Evolutionary conservation across 306 rosid species (phyloP).

Genomic region (Dryas drummondii): DNA sequence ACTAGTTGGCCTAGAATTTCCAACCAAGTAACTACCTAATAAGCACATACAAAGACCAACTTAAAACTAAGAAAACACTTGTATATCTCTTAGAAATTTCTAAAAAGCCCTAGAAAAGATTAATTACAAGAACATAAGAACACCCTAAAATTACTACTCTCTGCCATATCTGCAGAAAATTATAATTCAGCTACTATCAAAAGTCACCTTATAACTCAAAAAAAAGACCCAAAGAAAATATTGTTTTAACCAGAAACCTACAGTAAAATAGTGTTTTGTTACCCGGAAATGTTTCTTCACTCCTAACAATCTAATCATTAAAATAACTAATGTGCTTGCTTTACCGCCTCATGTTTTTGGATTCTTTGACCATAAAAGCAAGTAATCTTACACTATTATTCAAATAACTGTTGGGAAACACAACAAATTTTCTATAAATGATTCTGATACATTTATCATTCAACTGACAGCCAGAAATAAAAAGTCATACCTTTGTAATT

Average conservation of each 20-base stretch:
- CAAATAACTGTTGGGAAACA: not conserved
- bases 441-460: not conserved
- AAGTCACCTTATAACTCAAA: not conserved
- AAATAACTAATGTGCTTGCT: not conserved
- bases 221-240: not conserved
- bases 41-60: not conserved
- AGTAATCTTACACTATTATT: not conserved
- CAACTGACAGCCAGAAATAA: not conserved
- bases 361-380: not conserved
- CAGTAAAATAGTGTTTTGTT: not conserved
- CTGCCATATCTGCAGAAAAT: not conserved
- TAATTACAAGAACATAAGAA: not conserved
- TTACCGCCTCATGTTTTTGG: not conserved
- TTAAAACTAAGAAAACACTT: not conserved
- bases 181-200: not conserved
- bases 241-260: not conserved
- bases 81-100: not conserved
- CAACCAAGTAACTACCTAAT: not conserved
- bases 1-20: not conserved
- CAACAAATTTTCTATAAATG: not conserved
- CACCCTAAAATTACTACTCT: not conserved
- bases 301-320: not conserved
- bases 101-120: not conserved
- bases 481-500: constrained; percentile 68
- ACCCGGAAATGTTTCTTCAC: not conserved